Evolutionary conservation across 2,329 filamentous ascomycete species (phyloP).

Genomic region (Pochonia chlamydosporia): DNA sequence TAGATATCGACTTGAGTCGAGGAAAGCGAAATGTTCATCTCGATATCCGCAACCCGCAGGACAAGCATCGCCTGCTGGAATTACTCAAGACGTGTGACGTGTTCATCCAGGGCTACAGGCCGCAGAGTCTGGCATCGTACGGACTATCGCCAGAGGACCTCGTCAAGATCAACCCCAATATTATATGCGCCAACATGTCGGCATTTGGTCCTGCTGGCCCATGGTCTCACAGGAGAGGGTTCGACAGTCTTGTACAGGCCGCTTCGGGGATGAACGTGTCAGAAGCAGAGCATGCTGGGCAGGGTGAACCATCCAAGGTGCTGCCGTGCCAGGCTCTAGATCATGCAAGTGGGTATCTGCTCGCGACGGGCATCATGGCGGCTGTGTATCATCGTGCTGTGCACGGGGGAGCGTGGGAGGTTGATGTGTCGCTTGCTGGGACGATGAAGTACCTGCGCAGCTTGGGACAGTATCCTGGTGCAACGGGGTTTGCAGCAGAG

Average conservation of each 20-base stretch:
- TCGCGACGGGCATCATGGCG: slow-evolving; percentile 46
- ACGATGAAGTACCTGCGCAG: slow-evolving; percentile 50
- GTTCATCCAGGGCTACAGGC: slow-evolving; percentile 54
- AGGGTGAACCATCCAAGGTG: background rate
- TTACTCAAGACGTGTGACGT: slow-evolving; percentile 57
- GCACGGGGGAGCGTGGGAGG: slow-evolving; percentile 38
- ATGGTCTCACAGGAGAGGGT: slow-evolving; percentile 39
- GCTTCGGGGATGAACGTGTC: slow-evolving; percentile 50
- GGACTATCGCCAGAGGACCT: slow-evolving; percentile 25
- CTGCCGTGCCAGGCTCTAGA: slow-evolving; percentile 51
- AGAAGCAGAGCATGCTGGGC: slow-evolving; percentile 39
- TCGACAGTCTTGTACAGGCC: slow-evolving; percentile 47
- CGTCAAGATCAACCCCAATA: slow-evolving; percentile 29
- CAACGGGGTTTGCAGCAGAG: slow-evolving; percentile 33
- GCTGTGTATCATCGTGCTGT: slow-evolving; percentile 41
- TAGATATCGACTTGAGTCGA: slow-evolving; percentile 61
- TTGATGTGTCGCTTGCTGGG: slow-evolving; percentile 50
- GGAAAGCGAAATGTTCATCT: slow-evolving; percentile 61
- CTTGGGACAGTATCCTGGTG: slow-evolving; percentile 42
- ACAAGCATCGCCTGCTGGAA: slow-evolving; percentile 45
- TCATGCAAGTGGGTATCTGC: slow-evolving; percentile 48
- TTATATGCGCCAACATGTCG: slow-evolving; percentile 46
- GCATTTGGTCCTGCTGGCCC: slow-evolving; percentile 44
- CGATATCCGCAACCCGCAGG: slow-evolving; percentile 46
- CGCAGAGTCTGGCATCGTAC: slow-evolving; percentile 17